Evolutionary conservation across 2,329 filamentous ascomycete genomes (phyloP), one percentile per base, ranked within the genome.

Genomic region (Pseudogymnoascus sp.): DNA sequence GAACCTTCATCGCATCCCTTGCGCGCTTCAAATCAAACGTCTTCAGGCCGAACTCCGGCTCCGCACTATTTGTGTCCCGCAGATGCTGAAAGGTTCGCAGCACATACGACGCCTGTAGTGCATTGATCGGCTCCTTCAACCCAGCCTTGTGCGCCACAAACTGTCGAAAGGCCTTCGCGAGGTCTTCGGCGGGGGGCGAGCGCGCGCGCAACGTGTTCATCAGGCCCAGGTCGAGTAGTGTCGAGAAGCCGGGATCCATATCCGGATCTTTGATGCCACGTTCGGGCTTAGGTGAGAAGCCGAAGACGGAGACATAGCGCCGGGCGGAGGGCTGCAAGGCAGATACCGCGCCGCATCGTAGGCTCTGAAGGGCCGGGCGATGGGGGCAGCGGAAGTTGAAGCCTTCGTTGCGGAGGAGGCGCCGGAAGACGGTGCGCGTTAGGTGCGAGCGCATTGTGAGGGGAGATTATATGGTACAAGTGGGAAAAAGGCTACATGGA

Each of bases 241-340:
- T 82, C 67, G 85, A 84, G 70, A 92, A 83, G 62, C 91, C 92
- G 0, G 84, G 88, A 70, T 86, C 89, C 65, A 86, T 77, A 69
- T 86, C 81, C 60, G 86, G 79, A 21, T 84, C 79, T 72, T 85
- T 87, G 47, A 86, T 75, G 63, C 82, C 77, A 64, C 84, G 80
- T 16, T 84, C 81, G 3, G 84, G 77, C 69, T 85, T 84, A 66
- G 79, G 73, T 68, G 89, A 82, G 56, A 91, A 77, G 25, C 81
- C 80, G 69, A 92, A 80, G 64, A 92, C 85, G 3, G 81, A 80
- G 63, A 92, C 85, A 3, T 81, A 81, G 66, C 86, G 78, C 59
- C 78, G 75, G 10, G 73, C 62, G 5, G 73, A 61, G 21, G 67
- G 62, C 67, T 68, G 68, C 66, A 67, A 50, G 65, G 69, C 66